Evolutionary conservation across 108 stramenopile genomes (phyloP).

Genomic region (Fistulifera solaris): DNA sequence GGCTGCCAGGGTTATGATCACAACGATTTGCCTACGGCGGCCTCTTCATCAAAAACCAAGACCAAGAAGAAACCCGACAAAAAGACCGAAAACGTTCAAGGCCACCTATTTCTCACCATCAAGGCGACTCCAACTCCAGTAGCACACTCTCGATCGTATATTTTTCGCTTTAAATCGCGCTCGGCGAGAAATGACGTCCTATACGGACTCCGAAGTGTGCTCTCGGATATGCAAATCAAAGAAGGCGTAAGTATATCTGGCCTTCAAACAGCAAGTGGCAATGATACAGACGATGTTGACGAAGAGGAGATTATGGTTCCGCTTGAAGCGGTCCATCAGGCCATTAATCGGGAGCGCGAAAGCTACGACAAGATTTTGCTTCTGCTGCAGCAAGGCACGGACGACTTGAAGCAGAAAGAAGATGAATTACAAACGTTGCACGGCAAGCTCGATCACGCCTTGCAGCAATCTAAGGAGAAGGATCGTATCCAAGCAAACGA

Average conservation of each 20-base stretch:
- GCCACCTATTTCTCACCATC: conserved; percentile 77
- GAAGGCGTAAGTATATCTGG: conserved; percentile 81
- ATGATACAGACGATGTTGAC: conserved; percentile 27
- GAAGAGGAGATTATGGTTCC: conserved; percentile 72
- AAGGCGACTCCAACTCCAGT: conserved; percentile 76
- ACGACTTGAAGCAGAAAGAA: conserved; percentile 85
- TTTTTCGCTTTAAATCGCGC: conserved; percentile 76
- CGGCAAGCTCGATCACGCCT: conserved; percentile 50
- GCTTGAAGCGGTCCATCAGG: conserved; percentile 71
- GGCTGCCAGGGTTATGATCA: conserved; percentile 82
- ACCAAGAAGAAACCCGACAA: conserved; percentile 46
- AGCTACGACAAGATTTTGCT: conserved; percentile 80
- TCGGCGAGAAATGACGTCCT: conserved; percentile 73
- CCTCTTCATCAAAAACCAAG: conserved; percentile 28
- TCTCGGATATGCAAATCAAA: conserved; percentile 80
- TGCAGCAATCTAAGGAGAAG: conserved; percentile 67
- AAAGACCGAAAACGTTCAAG: conserved; percentile 70
- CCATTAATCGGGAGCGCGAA: conserved; percentile 76
- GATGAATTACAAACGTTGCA: conserved; percentile 67
- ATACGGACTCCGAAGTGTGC: conserved; percentile 58
- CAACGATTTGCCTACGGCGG: conserved; percentile 62
- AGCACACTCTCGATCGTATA: conserved; percentile 67
- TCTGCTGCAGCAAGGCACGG: conserved; percentile 67
- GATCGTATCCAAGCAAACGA: conserved; percentile 86
- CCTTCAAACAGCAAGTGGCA: conserved; percentile 26